Conservation (phyloP, 2,329 filamentous ascomycete species). For the Aspergillus vadensis region DNA sequence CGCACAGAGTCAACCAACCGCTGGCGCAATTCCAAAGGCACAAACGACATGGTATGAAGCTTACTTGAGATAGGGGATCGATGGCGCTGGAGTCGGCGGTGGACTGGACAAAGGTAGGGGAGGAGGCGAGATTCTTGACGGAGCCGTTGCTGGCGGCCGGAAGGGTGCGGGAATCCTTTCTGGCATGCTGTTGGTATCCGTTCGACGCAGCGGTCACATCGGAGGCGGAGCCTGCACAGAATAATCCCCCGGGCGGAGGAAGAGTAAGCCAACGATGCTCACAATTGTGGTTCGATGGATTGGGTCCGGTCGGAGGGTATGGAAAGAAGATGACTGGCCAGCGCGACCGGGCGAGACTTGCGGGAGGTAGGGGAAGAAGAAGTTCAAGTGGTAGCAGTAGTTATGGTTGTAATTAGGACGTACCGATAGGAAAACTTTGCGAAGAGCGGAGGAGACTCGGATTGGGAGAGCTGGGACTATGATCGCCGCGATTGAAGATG, state of each 20-base stretch:
- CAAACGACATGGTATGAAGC: conserved; percentile 8
- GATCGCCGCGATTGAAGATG: conserved; percentile 9
- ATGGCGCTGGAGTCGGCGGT: conserved; percentile 52
- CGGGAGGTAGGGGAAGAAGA: not conserved
- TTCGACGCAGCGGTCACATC: conserved; percentile 36
- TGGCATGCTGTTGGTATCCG: conserved; percentile 32
- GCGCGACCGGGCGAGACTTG: not conserved
- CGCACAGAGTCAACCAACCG: conserved; percentile 14
- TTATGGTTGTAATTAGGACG: conserved; percentile 14
- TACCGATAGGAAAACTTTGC: conserved; percentile 31
- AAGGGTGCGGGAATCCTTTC: conserved; percentile 24
- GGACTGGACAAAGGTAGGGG: conserved; percentile 29
- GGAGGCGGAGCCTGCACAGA: conserved; percentile 29
- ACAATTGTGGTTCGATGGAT: too few relatives aligned
- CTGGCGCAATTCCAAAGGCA: conserved; percentile 4
- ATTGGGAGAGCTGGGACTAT: conserved; percentile 14
- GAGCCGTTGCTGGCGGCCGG: conserved; percentile 22
- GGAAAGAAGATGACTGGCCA: not conserved
- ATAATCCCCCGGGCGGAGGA: conserved; percentile 7
- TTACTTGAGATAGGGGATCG: conserved; percentile 68
- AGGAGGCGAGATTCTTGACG: conserved; percentile 28
- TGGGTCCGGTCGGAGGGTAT: too few relatives aligned
- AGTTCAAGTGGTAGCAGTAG: not conserved
- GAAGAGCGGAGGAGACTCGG: conserved; percentile 22
- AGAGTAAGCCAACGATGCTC: conserved; percentile 5